A percentile compares a stretch with the other conserved stretches of the same genome.
phyloP scores from a whole-genome alignment of 108 stramenopile species.

The Skeletonema marinoi region DNA sequence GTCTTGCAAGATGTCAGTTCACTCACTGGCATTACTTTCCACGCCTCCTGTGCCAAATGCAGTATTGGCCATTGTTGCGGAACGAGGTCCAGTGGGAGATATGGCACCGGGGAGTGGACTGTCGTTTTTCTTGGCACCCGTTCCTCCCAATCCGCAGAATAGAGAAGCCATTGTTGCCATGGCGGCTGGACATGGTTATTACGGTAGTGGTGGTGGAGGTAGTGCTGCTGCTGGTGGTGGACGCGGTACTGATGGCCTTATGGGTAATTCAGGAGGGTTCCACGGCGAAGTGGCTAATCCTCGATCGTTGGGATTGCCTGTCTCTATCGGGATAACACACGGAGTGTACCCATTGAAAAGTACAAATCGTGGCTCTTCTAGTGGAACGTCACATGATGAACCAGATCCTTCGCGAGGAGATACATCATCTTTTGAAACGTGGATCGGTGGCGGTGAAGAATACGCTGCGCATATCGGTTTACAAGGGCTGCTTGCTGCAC shows the following conservation, averaged over 20 bases:
- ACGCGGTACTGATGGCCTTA: slow-evolving; percentile 14
- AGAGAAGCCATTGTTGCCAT: slow-evolving; percentile 66
- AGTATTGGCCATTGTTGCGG: slow-evolving; percentile 40
- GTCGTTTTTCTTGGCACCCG: slow-evolving; percentile 51
- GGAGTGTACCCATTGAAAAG: slow-evolving; percentile 23
- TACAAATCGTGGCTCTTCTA: neutral
- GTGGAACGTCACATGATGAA: neutral
- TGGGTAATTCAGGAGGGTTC: slow-evolving; percentile 8
- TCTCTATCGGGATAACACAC: slow-evolving; percentile 45
- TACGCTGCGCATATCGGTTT: slow-evolving; percentile 30
- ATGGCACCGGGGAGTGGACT: slow-evolving; percentile 38
- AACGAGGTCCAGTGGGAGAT: slow-evolving; percentile 47
- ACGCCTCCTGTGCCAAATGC: slow-evolving; percentile 25
- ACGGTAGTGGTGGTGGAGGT: slow-evolving; percentile 73
- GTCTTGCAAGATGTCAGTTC: slow-evolving; percentile 37
- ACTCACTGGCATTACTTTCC: slow-evolving; percentile 42
- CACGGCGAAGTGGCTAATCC: slow-evolving; percentile 25
- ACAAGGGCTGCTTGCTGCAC: slow-evolving; percentile 34
- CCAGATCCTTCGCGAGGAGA: neutral
- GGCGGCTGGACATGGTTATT: slow-evolving; percentile 71
- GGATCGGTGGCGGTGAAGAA: slow-evolving; percentile 42
- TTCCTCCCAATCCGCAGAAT: slow-evolving; percentile 57
- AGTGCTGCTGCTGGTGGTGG: slow-evolving; percentile 31
- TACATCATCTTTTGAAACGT: slow-evolving; percentile 10
- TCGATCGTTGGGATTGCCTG: slow-evolving; percentile 42